phyloP scores from a whole-genome alignment of 2,329 filamentous ascomycete genomes.

The Penicillium sumatraense region DNA sequence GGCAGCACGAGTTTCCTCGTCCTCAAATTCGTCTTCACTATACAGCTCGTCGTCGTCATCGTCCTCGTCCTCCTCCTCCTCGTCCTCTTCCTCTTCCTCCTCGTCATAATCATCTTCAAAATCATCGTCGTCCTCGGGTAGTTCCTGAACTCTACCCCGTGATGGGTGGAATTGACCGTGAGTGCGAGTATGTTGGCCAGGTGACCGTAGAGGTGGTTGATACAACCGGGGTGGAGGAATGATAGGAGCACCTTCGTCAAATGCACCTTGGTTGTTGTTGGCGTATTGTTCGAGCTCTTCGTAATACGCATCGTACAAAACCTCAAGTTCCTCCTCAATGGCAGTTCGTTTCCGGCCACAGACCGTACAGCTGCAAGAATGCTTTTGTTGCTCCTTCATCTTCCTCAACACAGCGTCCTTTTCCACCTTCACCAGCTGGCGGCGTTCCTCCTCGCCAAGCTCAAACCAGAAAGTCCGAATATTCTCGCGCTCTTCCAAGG shows the following conservation, averaged over 20 bases:
- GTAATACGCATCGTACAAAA: conserved; percentile 98
- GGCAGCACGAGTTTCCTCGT: conserved; percentile 65
- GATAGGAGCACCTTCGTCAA: conserved; percentile 68
- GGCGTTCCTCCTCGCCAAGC: conserved; percentile 89
- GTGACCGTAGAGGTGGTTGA: conserved; percentile 60
- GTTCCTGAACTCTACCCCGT: conserved; percentile 70
- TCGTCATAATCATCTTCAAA: conserved; percentile 59
- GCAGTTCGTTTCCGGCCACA: conserved; percentile 95
- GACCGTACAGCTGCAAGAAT: conserved; percentile 97
- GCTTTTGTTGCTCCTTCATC: conserved; percentile 99
- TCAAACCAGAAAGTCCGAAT: conserved; percentile 99
- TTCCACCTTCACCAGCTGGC: conserved; percentile 94
- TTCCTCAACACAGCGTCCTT: conserved; percentile 97
- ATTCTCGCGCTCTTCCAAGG: conserved; percentile 89
- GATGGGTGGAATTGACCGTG: conserved; percentile 67
- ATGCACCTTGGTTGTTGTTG: conserved; percentile 71
- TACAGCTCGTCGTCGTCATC: conserved; percentile 72
- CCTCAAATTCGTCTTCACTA: conserved; percentile 67
- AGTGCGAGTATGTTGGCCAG: conserved; percentile 62
- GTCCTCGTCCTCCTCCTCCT: conserved; percentile 66
- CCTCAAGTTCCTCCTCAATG: conserved; percentile 97
- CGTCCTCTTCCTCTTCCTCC: conserved; percentile 49
- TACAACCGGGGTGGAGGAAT: conserved; percentile 68
- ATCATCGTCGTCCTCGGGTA: conserved; percentile 61
- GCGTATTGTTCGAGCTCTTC: conserved; percentile 97